phyloP scores from a whole-genome alignment of 225 moss, liverwort and hornwort genomes.

The Bryoerythrophyllum caledonicum region DNA sequence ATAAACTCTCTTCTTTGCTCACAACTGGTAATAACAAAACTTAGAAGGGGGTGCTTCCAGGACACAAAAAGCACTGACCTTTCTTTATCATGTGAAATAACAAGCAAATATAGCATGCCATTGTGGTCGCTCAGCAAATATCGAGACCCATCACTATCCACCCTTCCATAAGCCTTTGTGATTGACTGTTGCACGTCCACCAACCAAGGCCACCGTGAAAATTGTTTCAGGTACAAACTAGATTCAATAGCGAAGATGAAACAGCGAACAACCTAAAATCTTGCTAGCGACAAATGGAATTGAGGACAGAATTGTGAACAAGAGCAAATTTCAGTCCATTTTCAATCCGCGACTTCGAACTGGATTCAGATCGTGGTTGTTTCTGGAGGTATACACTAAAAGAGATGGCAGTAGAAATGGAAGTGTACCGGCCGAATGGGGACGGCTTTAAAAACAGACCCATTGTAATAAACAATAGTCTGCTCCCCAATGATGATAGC shows the following conservation, averaged over 20 bases:
- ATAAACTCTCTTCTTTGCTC: not conserved
- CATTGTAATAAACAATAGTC: constrained; percentile 85
- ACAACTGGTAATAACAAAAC: not conserved
- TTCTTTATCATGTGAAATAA: constrained; percentile 84
- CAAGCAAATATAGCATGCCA: constrained; percentile 81
- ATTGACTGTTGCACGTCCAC: constrained; percentile 64
- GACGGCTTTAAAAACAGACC: constrained; percentile 84
- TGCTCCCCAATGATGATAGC: constrained; percentile 87
- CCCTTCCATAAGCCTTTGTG: constrained; percentile 87
- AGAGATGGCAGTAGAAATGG: constrained; percentile 8
- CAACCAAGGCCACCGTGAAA: constrained; percentile 25
- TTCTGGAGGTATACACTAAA: not conserved
- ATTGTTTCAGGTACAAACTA: not conserved
- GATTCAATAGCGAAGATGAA: constrained; percentile 1
- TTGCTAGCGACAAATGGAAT: not conserved
- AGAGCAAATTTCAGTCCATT: not conserved
- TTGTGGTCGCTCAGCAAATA: constrained; percentile 82
- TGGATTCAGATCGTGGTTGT: not conserved
- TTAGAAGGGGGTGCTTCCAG: not conserved
- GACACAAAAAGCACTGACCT: constrained; percentile 40
- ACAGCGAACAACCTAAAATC: not conserved
- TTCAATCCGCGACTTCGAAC: not conserved
- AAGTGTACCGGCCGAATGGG: constrained; percentile 75
- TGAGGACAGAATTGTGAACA: not conserved
- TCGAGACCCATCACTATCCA: constrained; percentile 81